Percentiles rank a stretch among this genome's conserved stretches.
Conservation (phyloP, 441 rosid species). For the Rhodomyrtus psidioides region DNA sequence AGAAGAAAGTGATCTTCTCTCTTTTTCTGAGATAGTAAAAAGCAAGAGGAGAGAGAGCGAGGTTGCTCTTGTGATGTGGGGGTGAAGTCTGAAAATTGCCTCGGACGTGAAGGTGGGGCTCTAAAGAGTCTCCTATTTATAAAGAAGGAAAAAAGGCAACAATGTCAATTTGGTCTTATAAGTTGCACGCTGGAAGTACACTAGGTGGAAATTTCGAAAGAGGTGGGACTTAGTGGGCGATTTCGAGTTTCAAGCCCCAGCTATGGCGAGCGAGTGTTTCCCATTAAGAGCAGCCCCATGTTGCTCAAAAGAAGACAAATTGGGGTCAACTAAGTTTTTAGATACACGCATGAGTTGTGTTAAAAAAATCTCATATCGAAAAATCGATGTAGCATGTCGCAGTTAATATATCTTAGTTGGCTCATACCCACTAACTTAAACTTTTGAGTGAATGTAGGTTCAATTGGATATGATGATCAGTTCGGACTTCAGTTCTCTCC, state of each 20-base stretch:
- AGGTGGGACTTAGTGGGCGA: neutral
- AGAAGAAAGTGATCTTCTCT: neutral
- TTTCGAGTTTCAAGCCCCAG: neutral
- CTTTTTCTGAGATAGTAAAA: neutral
- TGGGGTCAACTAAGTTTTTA: too few species aligned
- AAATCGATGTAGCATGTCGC: too few species aligned
- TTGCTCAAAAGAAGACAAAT: neutral
- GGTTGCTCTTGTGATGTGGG: neutral
- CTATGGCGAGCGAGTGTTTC: neutral
- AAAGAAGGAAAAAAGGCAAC: neutral
- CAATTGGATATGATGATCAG: too few species aligned
- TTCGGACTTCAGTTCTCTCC: too few species aligned
- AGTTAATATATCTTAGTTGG: too few species aligned
- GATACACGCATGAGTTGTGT: too few species aligned
- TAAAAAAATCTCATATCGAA: too few species aligned
- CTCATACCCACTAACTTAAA: too few species aligned
- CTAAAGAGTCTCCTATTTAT: constrained; percentile 16
- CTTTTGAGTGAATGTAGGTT: too few species aligned
- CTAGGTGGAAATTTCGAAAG: neutral
- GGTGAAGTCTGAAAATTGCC: neutral
- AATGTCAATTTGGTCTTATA: neutral
- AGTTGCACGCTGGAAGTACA: constrained; percentile 15
- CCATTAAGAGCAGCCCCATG: neutral
- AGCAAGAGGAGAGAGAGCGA: neutral
- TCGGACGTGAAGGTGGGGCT: neutral